These are phyloP conservation scores for Ganoderma sp. DNA, from an alignment of 1,284 basidiomycete genomes.

Conservation along the genomic window DNA sequence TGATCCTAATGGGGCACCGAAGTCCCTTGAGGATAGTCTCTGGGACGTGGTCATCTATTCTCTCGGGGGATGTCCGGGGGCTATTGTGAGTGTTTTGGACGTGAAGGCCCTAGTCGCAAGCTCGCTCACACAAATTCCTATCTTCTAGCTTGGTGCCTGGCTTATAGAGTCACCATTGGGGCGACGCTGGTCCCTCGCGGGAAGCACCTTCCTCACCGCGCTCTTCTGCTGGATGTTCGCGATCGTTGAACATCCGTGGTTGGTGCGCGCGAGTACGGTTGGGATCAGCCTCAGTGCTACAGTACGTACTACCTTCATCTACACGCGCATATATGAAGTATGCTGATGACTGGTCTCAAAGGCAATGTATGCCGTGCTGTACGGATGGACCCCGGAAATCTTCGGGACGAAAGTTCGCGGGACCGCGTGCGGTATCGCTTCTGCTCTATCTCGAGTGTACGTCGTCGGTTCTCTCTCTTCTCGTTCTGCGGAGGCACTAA, in stretches of 20 bases:
- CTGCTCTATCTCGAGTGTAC: conserved; percentile 86
- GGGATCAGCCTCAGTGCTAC: conserved; percentile 85
- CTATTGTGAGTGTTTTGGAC: conserved; percentile 61
- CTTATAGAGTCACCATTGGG: conserved; percentile 85
- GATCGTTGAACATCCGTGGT: conserved; percentile 62
- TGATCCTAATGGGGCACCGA: conserved; percentile 44
- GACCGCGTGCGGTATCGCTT: conserved; percentile 90
- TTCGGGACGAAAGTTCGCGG: conserved; percentile 88
- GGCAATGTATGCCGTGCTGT: conserved; percentile 92
- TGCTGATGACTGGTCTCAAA: conserved; percentile 34
- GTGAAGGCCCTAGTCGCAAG: neutral
- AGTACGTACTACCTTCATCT: conserved; percentile 48
- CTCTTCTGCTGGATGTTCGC: conserved; percentile 81
- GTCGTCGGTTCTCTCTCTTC: conserved; percentile 38
- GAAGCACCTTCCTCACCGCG: conserved; percentile 83
- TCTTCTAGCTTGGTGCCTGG: conserved; percentile 81
- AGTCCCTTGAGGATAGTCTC: conserved; percentile 67
- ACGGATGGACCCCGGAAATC: conserved; percentile 92
- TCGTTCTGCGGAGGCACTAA: conserved; percentile 14
- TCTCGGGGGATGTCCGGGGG: conserved; percentile 86
- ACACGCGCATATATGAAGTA: neutral
- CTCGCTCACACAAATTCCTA: neutral
- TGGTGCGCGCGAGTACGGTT: conserved; percentile 78
- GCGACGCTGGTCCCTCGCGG: conserved; percentile 78
- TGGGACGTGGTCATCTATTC: conserved; percentile 87